Conservation (phyloP, 352 stramenopile genomes). For the Paralagenidium karlingii region DNA sequence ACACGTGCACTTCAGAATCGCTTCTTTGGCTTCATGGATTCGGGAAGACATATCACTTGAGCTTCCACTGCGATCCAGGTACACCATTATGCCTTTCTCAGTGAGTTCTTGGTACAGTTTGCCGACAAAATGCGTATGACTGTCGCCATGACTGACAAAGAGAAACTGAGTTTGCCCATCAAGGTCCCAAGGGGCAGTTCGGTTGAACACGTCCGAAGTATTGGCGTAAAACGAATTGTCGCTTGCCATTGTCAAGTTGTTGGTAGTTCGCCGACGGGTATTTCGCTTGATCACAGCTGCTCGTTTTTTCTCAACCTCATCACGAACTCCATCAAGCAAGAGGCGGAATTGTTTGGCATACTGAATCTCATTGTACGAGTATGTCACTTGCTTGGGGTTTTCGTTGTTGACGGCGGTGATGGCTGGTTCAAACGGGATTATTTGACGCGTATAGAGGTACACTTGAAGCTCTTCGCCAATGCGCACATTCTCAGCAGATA, state of each 20-base stretch:
- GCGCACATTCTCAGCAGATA: conserved; percentile 49
- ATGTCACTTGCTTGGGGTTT: conserved; percentile 62
- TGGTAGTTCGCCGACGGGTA: conserved; percentile 7
- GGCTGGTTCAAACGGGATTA: conserved; percentile 61
- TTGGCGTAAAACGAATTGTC: not conserved
- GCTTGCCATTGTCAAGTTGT: conserved; percentile 14
- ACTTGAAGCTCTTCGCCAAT: conserved; percentile 70
- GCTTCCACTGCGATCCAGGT: conserved; percentile 24
- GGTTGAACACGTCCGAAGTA: conserved; percentile 25
- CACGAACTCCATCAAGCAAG: conserved; percentile 63
- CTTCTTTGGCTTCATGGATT: conserved; percentile 66
- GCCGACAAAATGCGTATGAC: conserved; percentile 52
- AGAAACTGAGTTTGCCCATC: conserved; percentile 36
- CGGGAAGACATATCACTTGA: conserved; percentile 47
- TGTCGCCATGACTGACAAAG: conserved; percentile 70
- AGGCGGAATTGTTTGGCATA: conserved; percentile 65
- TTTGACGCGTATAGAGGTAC: conserved; percentile 72
- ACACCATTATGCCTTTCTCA: conserved; percentile 36
- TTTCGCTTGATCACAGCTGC: conserved; percentile 26
- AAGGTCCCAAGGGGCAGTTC: conserved; percentile 52
- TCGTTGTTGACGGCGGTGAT: conserved; percentile 39
- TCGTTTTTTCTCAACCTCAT: conserved; percentile 73
- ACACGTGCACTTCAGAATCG: conserved; percentile 61
- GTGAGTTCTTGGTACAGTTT: conserved; percentile 49
- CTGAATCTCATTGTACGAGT: conserved; percentile 59